Conservation (phyloP, 169 alveolate species). For the Plasmodium falciparum region DNA sequence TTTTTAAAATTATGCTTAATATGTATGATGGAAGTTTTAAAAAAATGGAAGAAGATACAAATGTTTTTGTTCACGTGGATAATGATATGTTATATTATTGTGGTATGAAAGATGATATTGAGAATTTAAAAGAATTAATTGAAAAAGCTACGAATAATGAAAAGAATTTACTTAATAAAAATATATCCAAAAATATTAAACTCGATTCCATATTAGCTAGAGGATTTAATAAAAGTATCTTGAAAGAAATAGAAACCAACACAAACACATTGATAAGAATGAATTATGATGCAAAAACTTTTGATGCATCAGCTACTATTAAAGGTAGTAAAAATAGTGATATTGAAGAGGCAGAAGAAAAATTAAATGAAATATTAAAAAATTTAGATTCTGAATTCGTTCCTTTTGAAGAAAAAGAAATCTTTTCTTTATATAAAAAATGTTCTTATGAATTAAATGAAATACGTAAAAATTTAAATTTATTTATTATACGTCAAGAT, state of each 20-base stretch:
- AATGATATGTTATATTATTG: slow-evolving; percentile 56
- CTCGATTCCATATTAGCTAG: slow-evolving; percentile 53
- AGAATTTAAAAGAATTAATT: slow-evolving; percentile 45
- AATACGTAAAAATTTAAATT: slow-evolving; percentile 41
- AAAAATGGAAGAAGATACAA: slow-evolving; percentile 71
- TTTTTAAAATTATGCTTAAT: slow-evolving; percentile 55
- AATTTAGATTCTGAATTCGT: slow-evolving; percentile 30
- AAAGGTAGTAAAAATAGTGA: slow-evolving; percentile 48
- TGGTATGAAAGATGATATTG: slow-evolving; percentile 63
- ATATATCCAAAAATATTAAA: slow-evolving; percentile 34
- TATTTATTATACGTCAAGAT: slow-evolving; percentile 57
- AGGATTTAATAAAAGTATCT: slow-evolving; percentile 53
- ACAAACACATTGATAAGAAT: slow-evolving; percentile 58
- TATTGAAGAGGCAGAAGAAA: slow-evolving; percentile 64
- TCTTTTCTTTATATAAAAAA: slow-evolving; percentile 36
- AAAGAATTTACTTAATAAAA: slow-evolving; percentile 27
- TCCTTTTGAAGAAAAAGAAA: slow-evolving; percentile 54
- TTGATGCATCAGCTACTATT: slow-evolving; percentile 63
- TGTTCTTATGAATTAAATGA: slow-evolving; percentile 72
- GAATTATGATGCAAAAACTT: slow-evolving; percentile 48
- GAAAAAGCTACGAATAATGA: slow-evolving; percentile 46
- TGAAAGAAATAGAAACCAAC: slow-evolving; percentile 36
- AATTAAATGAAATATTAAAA: slow-evolving; percentile 41
- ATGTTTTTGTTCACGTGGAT: slow-evolving; percentile 54
- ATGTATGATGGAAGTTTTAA: slow-evolving; percentile 47